Evolutionary conservation across 2,329 filamentous ascomycete species (phyloP), one percentile per base, ranked within the genome.

Genomic region (Neofusicoccum kwambonambiense): DNA sequence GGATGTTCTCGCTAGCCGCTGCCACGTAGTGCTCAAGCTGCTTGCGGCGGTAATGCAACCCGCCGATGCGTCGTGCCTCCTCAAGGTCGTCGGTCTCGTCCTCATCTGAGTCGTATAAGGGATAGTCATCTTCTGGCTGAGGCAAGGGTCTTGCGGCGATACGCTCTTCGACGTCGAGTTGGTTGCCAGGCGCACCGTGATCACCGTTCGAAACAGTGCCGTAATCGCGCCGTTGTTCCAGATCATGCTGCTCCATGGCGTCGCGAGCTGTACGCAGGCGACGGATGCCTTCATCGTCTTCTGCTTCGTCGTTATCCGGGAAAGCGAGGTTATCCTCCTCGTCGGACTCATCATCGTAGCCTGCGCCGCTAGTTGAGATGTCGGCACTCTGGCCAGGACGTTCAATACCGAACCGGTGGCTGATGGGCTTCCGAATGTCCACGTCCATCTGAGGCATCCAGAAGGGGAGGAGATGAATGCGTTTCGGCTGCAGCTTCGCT

Each of bases 401-500:
- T 72, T 91, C 90, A 71, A 99, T 97, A 64, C 95, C 95, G 75
- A 98, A 98, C 70, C 90, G 88, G 72, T 95, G 92, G 3, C 87
- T 92, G 35, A 88, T 86, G 0, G 95, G 93, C 79, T 99, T 99
- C 70, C 93, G 91, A 72, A 99, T 99, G 74, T 99, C 95, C 27
- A 96, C 88, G 70, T 96, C 89, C 95, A 99, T 99, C 79, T 99
- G 95, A 0, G 95, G 95, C 83, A 94, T 91, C 95, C 95, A 99
- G 82, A 92, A 99, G 0, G 95, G 95, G 5, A 99, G 83, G 12
- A 99, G 84, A 54, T 97, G 83, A 77, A 99, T 99, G 64, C 90
- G 88, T 50, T 89, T 86, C 0, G 93, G 93, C 77, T 97, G 96
- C 51, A 99, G 80, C 11, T 87, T 91, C 9, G 94, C 94, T 1